Conservation (phyloP, 2,329 filamentous ascomycete species). For the Paraphaeosphaeria minitans region DNA sequence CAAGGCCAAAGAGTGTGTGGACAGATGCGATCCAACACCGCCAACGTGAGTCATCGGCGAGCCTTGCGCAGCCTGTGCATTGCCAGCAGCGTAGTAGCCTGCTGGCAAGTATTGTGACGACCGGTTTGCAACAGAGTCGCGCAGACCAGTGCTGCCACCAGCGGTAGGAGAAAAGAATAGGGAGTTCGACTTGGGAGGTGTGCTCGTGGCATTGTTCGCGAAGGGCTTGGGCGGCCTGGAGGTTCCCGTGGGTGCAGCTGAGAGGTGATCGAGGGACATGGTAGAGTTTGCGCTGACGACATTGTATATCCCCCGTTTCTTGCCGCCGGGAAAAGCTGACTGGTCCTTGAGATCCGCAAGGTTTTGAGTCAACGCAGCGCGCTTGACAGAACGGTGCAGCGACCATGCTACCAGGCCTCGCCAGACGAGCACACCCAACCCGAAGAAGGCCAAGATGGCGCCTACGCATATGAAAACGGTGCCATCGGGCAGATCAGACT, state of each 20-base stretch:
- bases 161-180: constrained; percentile 97
- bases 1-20: constrained; percentile 35
- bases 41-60: constrained; percentile 51
- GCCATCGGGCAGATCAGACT: constrained; percentile 82
- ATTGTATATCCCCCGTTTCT: constrained; percentile 50
- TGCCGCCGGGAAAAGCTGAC: constrained; percentile 47
- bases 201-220: constrained; percentile 28
- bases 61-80: constrained; percentile 53
- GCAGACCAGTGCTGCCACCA: constrained; percentile 56
- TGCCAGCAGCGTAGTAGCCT: constrained; percentile 83
- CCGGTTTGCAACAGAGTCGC: constrained; percentile 59
- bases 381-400: constrained; percentile 87
- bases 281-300: constrained; percentile 56
- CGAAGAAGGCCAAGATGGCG: constrained; percentile 82
- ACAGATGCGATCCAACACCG: constrained; percentile 34
- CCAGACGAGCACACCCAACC: constrained; percentile 83
- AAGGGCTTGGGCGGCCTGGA: constrained; percentile 39
- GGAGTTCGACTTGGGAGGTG: constrained; percentile 51
- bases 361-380: constrained; percentile 78
- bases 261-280: constrained; percentile 61
- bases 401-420: constrained; percentile 86
- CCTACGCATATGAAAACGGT: constrained; percentile 97
- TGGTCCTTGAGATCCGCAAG: constrained; percentile 71
- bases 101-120: constrained; percentile 84
- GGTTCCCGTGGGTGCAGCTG: constrained; percentile 42